Conservation (phyloP, 352 stramenopile species). For the Plasmopara halstedii region DNA sequence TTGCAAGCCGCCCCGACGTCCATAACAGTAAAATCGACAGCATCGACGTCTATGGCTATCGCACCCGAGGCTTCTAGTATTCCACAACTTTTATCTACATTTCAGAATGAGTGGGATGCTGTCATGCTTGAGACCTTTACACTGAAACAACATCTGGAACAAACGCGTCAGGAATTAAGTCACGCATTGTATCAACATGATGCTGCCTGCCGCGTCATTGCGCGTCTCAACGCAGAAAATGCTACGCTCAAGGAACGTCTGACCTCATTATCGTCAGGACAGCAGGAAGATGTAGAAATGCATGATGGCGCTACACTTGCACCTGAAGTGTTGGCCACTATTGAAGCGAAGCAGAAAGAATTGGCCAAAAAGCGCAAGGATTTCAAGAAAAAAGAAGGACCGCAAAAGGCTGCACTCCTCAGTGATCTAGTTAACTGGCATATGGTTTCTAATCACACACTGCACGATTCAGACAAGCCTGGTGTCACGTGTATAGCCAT, state of each 20-base stretch:
- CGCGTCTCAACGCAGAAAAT: constrained; percentile 82
- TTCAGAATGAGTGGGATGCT: constrained; percentile 93
- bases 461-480: constrained; percentile 68
- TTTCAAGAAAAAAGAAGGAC: constrained; percentile 64
- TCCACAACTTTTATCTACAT: constrained; percentile 52
- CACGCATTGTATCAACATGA: constrained; percentile 96
- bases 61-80: constrained; percentile 45
- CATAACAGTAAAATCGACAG: constrained; percentile 1
- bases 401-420: constrained; percentile 33
- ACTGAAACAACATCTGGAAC: constrained; percentile 90
- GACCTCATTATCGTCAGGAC: constrained; percentile 5
- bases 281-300: constrained; percentile 52
- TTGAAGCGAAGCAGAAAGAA: constrained; percentile 64
- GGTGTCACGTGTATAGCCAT: constrained; percentile 55
- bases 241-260: constrained; percentile 37
- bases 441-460: constrained; percentile 45
- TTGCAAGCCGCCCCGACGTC: constrained; percentile 31
- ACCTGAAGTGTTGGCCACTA: constrained; percentile 36
- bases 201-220: constrained; percentile 92
- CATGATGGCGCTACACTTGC: constrained; percentile 15
- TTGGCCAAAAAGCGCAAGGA: constrained; percentile 64
- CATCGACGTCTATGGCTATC: constrained; percentile 11
- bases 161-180: constrained; percentile 91
- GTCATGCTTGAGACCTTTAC: constrained; percentile 93
- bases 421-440: constrained; percentile 23